Conservation (phyloP, 306 rosid genomes). For the Heteromeles arbutifolia region DNA sequence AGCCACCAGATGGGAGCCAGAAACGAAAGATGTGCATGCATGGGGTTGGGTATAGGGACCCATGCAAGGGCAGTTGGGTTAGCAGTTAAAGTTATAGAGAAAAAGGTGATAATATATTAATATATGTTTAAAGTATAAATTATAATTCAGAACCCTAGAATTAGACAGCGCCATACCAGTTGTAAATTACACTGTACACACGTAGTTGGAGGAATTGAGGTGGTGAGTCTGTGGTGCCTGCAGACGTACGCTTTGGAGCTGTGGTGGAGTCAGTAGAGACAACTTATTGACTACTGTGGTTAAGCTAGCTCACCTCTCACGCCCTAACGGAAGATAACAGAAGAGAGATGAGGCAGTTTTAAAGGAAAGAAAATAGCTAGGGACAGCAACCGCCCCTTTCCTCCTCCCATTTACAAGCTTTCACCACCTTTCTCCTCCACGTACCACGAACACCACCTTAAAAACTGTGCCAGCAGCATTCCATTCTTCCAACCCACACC, state of each 20-base stretch:
- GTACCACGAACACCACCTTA: not conserved
- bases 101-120: not conserved
- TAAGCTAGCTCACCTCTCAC: not conserved
- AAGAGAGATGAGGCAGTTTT: conserved; percentile 37
- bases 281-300: not conserved
- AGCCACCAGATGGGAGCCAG: not conserved
- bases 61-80: conserved; percentile 21
- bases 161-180: not conserved
- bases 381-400: conserved; percentile 20
- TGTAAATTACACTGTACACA: conserved; percentile 2
- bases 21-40: not conserved
- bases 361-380: conserved; percentile 27
- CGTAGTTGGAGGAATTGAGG: not conserved
- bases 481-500: not conserved
- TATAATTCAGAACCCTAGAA: conserved; percentile 1
- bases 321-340: conserved; percentile 12
- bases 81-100: conserved; percentile 24
- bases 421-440: not conserved
- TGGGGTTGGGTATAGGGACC: conserved; percentile 2
- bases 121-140: not conserved
- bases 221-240: not conserved
- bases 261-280: not conserved
- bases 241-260: not conserved
- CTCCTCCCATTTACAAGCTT: conserved; percentile 1
- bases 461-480: not conserved